phyloP scores from a whole-genome alignment of 768 basidiomycete genomes.

The Krasilnikovozyma curviuscula region DNA sequence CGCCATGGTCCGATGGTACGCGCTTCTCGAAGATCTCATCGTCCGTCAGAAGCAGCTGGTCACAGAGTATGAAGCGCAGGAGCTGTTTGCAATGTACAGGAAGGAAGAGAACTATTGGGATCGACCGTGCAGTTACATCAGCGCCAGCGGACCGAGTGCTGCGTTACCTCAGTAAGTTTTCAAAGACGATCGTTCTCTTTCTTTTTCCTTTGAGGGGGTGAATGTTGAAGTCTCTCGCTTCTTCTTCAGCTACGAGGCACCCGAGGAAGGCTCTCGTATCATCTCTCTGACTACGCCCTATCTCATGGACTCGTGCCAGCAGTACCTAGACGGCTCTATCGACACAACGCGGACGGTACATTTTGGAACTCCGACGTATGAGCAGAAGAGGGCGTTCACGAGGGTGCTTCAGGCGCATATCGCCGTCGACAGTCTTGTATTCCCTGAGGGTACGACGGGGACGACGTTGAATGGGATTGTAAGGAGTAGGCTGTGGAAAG shows the following conservation, averaged over 20 bases:
- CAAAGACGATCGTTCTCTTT: neutral
- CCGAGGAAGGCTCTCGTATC: conserved; percentile 47
- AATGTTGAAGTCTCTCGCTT: conserved; percentile 30
- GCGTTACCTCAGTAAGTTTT: neutral
- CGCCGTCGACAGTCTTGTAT: conserved; percentile 62
- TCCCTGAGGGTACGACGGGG: conserved; percentile 42
- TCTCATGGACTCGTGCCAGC: conserved; percentile 29
- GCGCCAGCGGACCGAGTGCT: neutral
- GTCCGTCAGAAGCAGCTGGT: too few species aligned
- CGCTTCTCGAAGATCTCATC: conserved; percentile 75
- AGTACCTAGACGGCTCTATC: conserved; percentile 84
- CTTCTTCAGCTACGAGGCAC: conserved; percentile 83
- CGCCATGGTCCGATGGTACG: conserved; percentile 36
- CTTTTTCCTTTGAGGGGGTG: neutral
- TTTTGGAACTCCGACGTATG: conserved; percentile 63
- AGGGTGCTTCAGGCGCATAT: conserved; percentile 82
- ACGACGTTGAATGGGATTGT: conserved; percentile 11
- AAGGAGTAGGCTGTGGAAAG: conserved; percentile 19
- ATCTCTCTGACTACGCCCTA: conserved; percentile 63
- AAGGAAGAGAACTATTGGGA: too few species aligned
- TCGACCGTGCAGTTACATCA: too few species aligned
- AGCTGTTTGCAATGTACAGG: too few species aligned
- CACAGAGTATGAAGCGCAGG: too few species aligned
- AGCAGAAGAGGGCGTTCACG: conserved; percentile 75
- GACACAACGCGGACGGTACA: conserved; percentile 88